Conservation (phyloP, 1,139 yeast species). For the Hansenula sp. region DNA sequence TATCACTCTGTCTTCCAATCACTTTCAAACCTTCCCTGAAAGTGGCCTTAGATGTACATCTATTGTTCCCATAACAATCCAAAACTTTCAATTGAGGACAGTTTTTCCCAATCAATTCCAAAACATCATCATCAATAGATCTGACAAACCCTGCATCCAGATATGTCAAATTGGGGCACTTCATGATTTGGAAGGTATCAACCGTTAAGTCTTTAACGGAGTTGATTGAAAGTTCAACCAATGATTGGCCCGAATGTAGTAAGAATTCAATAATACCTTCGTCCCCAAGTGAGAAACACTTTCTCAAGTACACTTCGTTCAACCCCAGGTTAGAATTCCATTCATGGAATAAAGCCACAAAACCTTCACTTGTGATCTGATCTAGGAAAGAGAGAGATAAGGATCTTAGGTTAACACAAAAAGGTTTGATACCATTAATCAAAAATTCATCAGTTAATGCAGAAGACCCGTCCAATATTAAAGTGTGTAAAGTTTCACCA, state of each 20-base stretch:
- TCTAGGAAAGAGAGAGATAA: conserved; percentile 54
- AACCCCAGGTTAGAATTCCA: conserved; percentile 57
- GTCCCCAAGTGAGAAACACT: conserved; percentile 67
- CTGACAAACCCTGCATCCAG: conserved; percentile 77
- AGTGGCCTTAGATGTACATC: conserved; percentile 55
- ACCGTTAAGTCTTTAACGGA: conserved; percentile 60
- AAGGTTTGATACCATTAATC: conserved; percentile 54
- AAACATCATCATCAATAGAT: conserved; percentile 60
- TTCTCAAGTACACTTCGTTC: conserved; percentile 54
- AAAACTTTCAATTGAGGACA: conserved; percentile 61
- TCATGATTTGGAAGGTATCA: conserved; percentile 43
- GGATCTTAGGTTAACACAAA: conserved; percentile 49
- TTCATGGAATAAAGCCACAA: conserved; percentile 50
- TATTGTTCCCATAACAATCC: conserved; percentile 77
- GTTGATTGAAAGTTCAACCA: conserved; percentile 68
- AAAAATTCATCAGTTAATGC: conserved; percentile 64
- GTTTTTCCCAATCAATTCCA: conserved; percentile 47
- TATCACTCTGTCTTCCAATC: conserved; percentile 76
- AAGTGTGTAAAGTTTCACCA: conserved; percentile 55
- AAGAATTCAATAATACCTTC: conserved; percentile 56
- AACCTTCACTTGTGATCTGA: conserved; percentile 63
- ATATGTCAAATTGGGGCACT: conserved; percentile 56
- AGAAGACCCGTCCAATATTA: conserved; percentile 69
- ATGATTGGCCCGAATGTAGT: conserved; percentile 58
- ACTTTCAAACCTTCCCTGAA: conserved; percentile 53